These are phyloP conservation scores for Dioszegia hungarica DNA, from an alignment of 768 basidiomycete genomes.

Conservation along the genomic window DNA sequence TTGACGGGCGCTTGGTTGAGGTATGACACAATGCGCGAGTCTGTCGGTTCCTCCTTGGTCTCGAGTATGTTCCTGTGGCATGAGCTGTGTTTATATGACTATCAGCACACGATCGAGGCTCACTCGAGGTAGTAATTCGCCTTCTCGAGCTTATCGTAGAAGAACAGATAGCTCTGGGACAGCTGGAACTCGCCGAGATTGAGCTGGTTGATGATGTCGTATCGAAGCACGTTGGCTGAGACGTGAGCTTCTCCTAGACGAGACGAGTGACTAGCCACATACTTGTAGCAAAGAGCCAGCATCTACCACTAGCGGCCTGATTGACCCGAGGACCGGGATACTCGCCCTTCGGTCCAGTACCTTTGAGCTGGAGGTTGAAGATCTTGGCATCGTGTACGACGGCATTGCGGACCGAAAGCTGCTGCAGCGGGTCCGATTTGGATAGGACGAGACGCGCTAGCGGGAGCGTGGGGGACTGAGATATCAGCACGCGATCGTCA, in stretches of 20 bases:
- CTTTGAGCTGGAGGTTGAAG: constrained; percentile 68
- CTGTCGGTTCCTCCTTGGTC: constrained; percentile 69
- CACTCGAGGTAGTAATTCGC: constrained; percentile 82
- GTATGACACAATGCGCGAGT: constrained; percentile 74
- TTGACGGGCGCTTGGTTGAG: constrained; percentile 72
- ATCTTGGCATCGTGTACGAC: constrained; percentile 51
- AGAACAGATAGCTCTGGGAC: constrained; percentile 88
- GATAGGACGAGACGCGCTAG: constrained; percentile 42
- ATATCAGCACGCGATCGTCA: not conserved
- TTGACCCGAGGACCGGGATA: constrained; percentile 78
- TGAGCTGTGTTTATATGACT: not conserved
- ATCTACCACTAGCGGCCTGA: constrained; percentile 82
- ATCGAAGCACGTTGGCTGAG: constrained; percentile 58
- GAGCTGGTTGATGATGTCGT: constrained; percentile 76
- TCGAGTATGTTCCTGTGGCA: constrained; percentile 62
- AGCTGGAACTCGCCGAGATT: constrained; percentile 85
- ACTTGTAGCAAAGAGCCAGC: constrained; percentile 93
- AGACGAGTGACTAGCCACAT: too few species aligned
- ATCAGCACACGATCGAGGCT: constrained; percentile 8
- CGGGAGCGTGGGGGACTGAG: constrained; percentile 33
- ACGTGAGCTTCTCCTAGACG: not conserved
- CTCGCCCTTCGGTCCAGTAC: constrained; percentile 54
- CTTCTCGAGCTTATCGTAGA: constrained; percentile 94
- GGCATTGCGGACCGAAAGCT: constrained; percentile 35
- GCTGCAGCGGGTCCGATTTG: constrained; percentile 39